Evolutionary conservation across 2,329 filamentous ascomycete species (phyloP), one percentile per base, ranked within the genome.

Genomic region (Lasiodiplodia theobromae): DNA sequence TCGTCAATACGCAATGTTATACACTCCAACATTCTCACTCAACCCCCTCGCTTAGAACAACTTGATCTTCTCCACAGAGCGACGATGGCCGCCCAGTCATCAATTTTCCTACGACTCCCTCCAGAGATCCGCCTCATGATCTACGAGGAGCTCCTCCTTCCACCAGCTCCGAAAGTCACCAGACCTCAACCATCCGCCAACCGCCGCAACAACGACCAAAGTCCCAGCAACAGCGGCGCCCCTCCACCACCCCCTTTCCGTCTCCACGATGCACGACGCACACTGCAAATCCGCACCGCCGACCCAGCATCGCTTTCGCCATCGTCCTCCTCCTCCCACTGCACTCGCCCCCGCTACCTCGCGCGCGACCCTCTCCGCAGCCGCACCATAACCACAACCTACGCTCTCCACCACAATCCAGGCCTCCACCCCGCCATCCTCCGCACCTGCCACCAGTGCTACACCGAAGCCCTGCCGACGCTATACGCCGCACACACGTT

Each of bases 401-500:
- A 90, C 76, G 79, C 80, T 62, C 79, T 86, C 56, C 77, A 81
- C 56, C 81, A 84, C 66, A 80, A 79, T 10, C 76, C 40, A 4
- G 52, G 58, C 70, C 74, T 78, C 75, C 69, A 86, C 77, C 74
- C 81, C 37, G 72, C 83, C 62, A 79, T 86, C 72, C 79, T 88
- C 82, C 73, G n/a, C 5, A 80, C 79, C 23, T 85, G 80, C 73
- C 79, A 80, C 49, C 80, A 81, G 66, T 79, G 89, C 63, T 81
- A 89, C 74, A 79, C 81, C 69, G 88, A 90, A 75, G 84, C 86
- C 18, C 79, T 84, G 3, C 81, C 85, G 68, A 74, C 87, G 16
- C 79, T 90, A 3, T 91, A 90, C 76, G 81, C 80, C 8, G 79
- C 76, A 66, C 86, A 89, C 74, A 79, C 80, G 0, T 90, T 90